These are phyloP conservation scores for Russula sp. DNA, from an alignment of 768 basidiomycete species.

Conservation along the genomic window DNA sequence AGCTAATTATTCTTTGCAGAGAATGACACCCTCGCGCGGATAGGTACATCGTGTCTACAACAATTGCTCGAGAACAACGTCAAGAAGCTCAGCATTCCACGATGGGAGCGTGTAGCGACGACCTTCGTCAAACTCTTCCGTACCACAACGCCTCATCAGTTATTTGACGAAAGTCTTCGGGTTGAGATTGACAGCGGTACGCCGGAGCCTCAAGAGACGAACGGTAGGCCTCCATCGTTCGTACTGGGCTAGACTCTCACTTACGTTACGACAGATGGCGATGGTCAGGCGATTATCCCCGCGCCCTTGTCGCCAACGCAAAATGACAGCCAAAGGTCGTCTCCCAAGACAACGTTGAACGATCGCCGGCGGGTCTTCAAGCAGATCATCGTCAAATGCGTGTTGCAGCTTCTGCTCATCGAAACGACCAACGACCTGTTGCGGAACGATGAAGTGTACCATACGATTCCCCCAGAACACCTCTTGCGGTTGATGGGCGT, in stretches of 20 bases:
- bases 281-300: slow-evolving; percentile 65
- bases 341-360: slow-evolving; percentile 46
- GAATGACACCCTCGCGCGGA: slow-evolving; percentile 95
- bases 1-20: slow-evolving; percentile 42
- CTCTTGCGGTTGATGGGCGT: slow-evolving; percentile 91
- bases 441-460: slow-evolving; percentile 87
- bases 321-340: slow-evolving; percentile 40
- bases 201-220: slow-evolving; percentile 46
- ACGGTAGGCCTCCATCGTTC: slow-evolving; percentile 22
- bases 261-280: slow-evolving; percentile 42
- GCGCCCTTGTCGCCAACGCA: slow-evolving; percentile 80
- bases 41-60: slow-evolving; percentile 96
- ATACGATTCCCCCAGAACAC: slow-evolving; percentile 89
- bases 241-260: background rate
- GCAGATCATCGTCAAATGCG: slow-evolving; percentile 99
- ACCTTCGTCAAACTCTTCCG: slow-evolving; percentile 96
- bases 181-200: slow-evolving; percentile 63
- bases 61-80: slow-evolving; percentile 93
- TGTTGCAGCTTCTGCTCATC: slow-evolving; percentile 90
- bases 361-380: slow-evolving; percentile 87
- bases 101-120: slow-evolving; percentile 88
- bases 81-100: slow-evolving; percentile 67
- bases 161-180: slow-evolving; percentile 91
- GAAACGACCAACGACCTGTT: slow-evolving; percentile 96
- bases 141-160: slow-evolving; percentile 93